Base-by-base conservation (phyloP, 163 green algal species). In the Scenedesmus sp. region DNA sequence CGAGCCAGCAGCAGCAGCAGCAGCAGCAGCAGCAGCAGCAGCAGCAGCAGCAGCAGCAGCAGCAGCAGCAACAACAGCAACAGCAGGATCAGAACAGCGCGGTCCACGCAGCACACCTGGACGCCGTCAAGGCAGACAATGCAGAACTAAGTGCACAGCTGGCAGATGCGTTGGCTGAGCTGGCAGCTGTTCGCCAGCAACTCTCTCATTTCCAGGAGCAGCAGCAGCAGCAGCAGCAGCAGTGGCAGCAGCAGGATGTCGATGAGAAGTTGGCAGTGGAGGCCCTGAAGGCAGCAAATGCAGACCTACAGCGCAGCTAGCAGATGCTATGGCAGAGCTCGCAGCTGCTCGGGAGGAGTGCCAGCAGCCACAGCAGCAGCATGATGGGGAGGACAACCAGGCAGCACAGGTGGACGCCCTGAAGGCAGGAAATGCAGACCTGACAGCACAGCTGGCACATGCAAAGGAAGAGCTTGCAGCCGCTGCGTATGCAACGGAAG, bases 291-390 rank as follows among this genome's bases (percentile, higher is more conserved):
- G 42, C 12, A 89, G 40, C 56, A 59, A 16, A n/a, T n/a, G n/a
- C n/a, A n/a, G n/a, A n/a, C n/a, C n/a, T 80, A 40, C 18, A 26
- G 51, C 16, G 18, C 26, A 35, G 2, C 43, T 26, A 87, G 82
- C 51, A 56, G 82, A 9, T 33, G 46, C 82, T 79, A 33, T 49
- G 35, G 49, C 59, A 90, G 88, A 65, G n/a, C n/a, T n/a, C n/a
- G n/a, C n/a, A n/a, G n/a, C n/a, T n/a, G n/a, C n/a, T n/a, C n/a
- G n/a, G n/a, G n/a, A n/a, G n/a, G n/a, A 91, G 51, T 35, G 82
- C 49, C 44, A 88, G 51, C 56, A 89, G 37, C 68, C 46, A 15
- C 83, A 65, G 49, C 88, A 79, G 80, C 85, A 89, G 84, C 84
- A 90, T 51, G 88, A 68, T 37, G 81, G 9, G 33, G 40, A 70